Percentiles rank a stretch among this genome's conserved stretches.
Conservation (phyloP, 768 basidiomycete species). For the Phylloporus rhodoxanthus region DNA sequence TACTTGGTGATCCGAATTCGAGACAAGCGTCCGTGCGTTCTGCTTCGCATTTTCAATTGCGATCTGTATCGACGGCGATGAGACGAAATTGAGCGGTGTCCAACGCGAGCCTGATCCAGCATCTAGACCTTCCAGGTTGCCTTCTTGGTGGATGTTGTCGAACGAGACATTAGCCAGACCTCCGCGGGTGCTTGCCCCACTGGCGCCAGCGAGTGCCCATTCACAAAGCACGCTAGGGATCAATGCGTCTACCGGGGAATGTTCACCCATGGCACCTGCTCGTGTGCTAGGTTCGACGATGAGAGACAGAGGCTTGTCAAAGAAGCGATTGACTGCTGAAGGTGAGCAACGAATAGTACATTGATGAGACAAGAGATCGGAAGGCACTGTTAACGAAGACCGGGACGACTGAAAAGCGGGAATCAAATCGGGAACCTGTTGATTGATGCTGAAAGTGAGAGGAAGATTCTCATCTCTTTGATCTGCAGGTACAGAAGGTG, state of each 20-base stretch:
- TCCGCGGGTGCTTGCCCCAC: slow-evolving; percentile 31
- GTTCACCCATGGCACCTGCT: slow-evolving; percentile 85
- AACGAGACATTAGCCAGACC: slow-evolving; percentile 43
- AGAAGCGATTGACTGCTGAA: slow-evolving; percentile 76
- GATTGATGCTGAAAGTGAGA: slow-evolving; percentile 31
- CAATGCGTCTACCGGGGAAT: slow-evolving; percentile 84
- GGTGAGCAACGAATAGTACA: slow-evolving; percentile 63
- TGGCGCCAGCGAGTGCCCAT: slow-evolving; percentile 52
- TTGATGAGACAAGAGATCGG: slow-evolving; percentile 63
- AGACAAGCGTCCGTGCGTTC: slow-evolving; percentile 53
- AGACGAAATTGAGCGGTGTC: slow-evolving; percentile 69
- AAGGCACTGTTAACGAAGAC: slow-evolving; percentile 6
- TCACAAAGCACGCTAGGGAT: slow-evolving; percentile 85
- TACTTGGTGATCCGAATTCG: slow-evolving; percentile 79
- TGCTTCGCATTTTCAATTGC: slow-evolving; percentile 56
- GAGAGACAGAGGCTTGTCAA: slow-evolving; percentile 80
- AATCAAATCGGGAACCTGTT: neutral
- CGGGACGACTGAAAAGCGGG: slow-evolving; percentile 6
- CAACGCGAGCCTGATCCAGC: slow-evolving; percentile 32
- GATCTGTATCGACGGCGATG: slow-evolving; percentile 49
- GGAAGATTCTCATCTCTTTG: slow-evolving; percentile 20
- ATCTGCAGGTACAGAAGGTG: slow-evolving; percentile 22
- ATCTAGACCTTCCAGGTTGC: slow-evolving; percentile 4
- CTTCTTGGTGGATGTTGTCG: slow-evolving; percentile 2
- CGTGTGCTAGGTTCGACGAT: slow-evolving; percentile 81